Evolutionary conservation across 768 basidiomycete species (phyloP).

Genomic region (Nidularia pulvinata): DNA sequence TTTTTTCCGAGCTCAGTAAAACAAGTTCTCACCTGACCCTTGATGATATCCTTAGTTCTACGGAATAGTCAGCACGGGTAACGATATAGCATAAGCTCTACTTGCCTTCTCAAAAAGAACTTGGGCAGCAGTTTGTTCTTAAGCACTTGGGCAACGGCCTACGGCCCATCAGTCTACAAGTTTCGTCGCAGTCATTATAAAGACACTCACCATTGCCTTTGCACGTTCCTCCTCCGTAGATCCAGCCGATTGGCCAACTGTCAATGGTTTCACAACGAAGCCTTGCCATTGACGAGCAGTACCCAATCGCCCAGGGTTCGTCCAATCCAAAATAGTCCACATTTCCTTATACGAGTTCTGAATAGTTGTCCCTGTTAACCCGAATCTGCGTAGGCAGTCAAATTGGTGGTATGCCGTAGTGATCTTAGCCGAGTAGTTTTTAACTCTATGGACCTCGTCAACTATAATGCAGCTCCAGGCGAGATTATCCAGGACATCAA

Average conservation of each 20-base stretch:
- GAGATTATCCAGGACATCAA: conserved; percentile 66
- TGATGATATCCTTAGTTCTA: conserved; percentile 80
- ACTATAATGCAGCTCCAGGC: conserved; percentile 76
- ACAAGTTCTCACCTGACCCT: conserved; percentile 33
- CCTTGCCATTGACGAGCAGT: conserved; percentile 75
- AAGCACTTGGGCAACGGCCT: conserved; percentile 55
- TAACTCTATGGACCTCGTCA: conserved; percentile 91
- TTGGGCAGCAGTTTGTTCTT: conserved; percentile 70
- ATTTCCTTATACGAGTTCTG: conserved; percentile 92
- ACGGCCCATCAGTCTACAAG: too few relatives aligned
- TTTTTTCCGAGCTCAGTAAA: too few relatives aligned
- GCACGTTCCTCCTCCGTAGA: conserved; percentile 64
- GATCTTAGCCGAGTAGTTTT: conserved; percentile 71
- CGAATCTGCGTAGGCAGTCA: conserved; percentile 68
- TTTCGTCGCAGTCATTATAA: too few relatives aligned
- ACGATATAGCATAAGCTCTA: background rate
- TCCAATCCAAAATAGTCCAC: conserved; percentile 93
- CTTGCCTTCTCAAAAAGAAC: conserved; percentile 81
- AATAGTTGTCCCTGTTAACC: conserved; percentile 77
- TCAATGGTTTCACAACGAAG: conserved; percentile 69
- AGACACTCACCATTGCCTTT: conserved; percentile 34
- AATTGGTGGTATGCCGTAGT: conserved; percentile 75
- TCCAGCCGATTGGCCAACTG: conserved; percentile 62
- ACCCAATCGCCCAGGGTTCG: conserved; percentile 81
- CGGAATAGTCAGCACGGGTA: conserved; percentile 7